Percentiles rank a stretch among this genome's conserved stretches.
These are phyloP conservation scores for Penicillium brasilianum DNA, from an alignment of 2,329 filamentous ascomycete species.

Conservation along the genomic window DNA sequence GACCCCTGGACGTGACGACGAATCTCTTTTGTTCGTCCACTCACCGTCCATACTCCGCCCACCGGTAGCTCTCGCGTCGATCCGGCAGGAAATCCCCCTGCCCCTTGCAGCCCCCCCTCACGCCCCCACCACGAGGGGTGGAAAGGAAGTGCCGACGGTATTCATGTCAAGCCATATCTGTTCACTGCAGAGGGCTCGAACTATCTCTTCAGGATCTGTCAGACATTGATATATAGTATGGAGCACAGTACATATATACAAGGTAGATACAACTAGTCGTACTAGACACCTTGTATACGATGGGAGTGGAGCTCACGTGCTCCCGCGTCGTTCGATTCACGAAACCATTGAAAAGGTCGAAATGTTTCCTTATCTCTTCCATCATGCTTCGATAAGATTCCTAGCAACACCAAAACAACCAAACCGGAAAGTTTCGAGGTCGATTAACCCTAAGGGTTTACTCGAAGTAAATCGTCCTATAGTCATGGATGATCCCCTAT, in stretches of 20 bases:
- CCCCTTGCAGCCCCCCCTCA: slow-evolving; percentile 26
- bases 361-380: neutral
- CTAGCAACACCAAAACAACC: too few relatives aligned
- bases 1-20: neutral
- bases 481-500: too few relatives aligned
- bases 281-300: neutral
- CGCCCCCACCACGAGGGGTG: slow-evolving; percentile 26
- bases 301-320: neutral
- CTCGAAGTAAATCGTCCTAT: too few relatives aligned
- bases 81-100: slow-evolving; percentile 25
- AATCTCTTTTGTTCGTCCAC: neutral
- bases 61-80: slow-evolving; percentile 21
- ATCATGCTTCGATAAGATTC: neutral
- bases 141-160: slow-evolving; percentile 13
- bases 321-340: neutral
- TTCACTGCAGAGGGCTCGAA: neutral
- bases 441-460: too few relatives aligned
- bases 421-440: too few relatives aligned
- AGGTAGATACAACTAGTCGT: neutral
- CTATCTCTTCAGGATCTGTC: neutral
- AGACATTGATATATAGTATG: neutral
- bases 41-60: slow-evolving; percentile 1
- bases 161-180: neutral
- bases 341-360: too few relatives aligned
- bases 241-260: too few relatives aligned